These are phyloP conservation scores for Vanrija pseudolonga DNA, from an alignment of 1,284 basidiomycete species.

Conservation along the genomic window DNA sequence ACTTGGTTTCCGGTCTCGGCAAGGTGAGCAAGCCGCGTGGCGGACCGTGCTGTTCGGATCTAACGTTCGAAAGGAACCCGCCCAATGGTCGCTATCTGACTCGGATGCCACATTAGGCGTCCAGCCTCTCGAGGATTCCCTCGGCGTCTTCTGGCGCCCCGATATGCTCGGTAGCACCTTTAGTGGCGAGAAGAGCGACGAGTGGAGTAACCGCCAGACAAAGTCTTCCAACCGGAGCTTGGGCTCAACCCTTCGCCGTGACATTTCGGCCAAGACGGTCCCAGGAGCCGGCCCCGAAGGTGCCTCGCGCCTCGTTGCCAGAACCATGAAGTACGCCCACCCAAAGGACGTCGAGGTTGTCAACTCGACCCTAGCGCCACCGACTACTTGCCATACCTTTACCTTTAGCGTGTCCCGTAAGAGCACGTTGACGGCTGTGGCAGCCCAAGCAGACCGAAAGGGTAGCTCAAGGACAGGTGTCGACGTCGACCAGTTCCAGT, in stretches of 20 bases:
- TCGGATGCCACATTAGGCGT: constrained; percentile 78
- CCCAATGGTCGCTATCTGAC: constrained; percentile 83
- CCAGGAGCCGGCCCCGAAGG: constrained; percentile 43
- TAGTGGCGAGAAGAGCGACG: constrained; percentile 57
- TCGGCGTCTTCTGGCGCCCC: constrained; percentile 88
- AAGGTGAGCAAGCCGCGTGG: constrained; percentile 38
- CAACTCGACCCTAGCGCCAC: constrained; percentile 82
- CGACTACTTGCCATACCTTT: constrained; percentile 88
- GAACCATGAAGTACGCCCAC: constrained; percentile 72
- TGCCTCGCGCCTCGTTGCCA: constrained; percentile 69
- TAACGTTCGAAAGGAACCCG: constrained; percentile 23
- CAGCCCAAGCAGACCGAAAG: constrained; percentile 26
- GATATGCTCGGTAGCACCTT: constrained; percentile 87
- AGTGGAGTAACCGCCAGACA: constrained; percentile 15
- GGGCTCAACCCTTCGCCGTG: constrained; percentile 10
- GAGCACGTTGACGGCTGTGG: constrained; percentile 29
- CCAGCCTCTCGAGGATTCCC: constrained; percentile 79
- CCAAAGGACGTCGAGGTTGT: constrained; percentile 69
- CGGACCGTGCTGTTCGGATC: background rate
- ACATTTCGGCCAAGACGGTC: constrained; percentile 54
- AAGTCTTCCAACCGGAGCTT: constrained; percentile 29
- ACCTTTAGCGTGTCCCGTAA: constrained; percentile 59
- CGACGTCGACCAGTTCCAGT: constrained; percentile 29
- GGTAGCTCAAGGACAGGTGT: constrained; percentile 48
- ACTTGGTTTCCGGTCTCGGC: constrained; percentile 53